phyloP scores from a whole-genome alignment of 352 stramenopile species.

The Peronosclerospora sorghi region DNA sequence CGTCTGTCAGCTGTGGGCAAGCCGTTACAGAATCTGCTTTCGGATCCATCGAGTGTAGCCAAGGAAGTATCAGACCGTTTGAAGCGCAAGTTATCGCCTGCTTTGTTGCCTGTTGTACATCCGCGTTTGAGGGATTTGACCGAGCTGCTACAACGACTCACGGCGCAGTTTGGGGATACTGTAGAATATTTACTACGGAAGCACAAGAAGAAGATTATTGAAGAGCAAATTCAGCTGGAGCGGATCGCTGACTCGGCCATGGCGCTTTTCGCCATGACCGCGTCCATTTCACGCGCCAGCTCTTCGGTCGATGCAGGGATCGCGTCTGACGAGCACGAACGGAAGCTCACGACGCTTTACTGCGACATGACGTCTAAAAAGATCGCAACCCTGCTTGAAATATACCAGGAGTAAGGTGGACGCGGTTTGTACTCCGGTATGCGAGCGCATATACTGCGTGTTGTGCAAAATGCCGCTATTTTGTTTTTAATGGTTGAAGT shows the following conservation, averaged over 20 bases:
- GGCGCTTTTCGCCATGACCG: constrained; percentile 76
- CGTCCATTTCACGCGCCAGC: constrained; percentile 73
- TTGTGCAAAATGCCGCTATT: constrained; percentile 97
- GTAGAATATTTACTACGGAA: constrained; percentile 72
- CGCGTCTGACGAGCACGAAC: constrained; percentile 57
- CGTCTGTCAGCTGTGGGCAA: constrained; percentile 67
- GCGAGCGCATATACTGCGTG: constrained; percentile 93
- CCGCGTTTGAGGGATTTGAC: constrained; percentile 41
- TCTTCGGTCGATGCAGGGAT: constrained; percentile 42
- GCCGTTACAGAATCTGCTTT: constrained; percentile 71
- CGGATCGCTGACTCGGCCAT: constrained; percentile 80
- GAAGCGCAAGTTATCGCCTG: constrained; percentile 69
- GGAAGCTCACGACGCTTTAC: constrained; percentile 70
- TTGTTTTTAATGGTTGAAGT: constrained; percentile 93
- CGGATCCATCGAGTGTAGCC: constrained; percentile 46
- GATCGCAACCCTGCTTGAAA: constrained; percentile 47
- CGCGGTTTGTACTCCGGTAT: no score
- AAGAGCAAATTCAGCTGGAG: constrained; percentile 82
- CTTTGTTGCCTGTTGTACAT: constrained; percentile 60
- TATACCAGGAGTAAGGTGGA: no score
- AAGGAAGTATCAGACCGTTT: constrained; percentile 74
- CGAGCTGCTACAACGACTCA: constrained; percentile 61
- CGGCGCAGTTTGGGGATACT: constrained; percentile 61
- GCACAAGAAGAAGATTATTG: constrained; percentile 82
- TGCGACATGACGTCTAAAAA: constrained; percentile 63